Evolutionary conservation across 805 yeast species (phyloP).

Genomic region (Candida manassasensis): DNA sequence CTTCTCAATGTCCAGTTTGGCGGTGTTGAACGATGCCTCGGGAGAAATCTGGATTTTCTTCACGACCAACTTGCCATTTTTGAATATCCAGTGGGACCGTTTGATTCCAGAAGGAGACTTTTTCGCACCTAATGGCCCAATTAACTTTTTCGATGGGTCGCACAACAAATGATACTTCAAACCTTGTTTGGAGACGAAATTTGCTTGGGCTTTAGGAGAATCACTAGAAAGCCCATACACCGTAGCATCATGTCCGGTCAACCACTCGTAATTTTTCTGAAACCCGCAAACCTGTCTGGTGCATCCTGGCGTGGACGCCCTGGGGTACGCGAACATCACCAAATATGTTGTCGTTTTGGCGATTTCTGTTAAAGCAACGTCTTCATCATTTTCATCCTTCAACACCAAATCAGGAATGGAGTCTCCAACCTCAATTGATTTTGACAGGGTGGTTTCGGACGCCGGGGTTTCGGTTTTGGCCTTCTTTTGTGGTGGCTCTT

Average conservation of each 20-base stretch:
- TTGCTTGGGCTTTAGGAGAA: constrained; percentile 69
- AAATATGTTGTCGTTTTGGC: constrained; percentile 29
- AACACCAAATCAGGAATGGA: constrained; percentile 60
- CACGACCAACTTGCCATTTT: constrained; percentile 62
- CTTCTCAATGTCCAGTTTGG: constrained; percentile 50
- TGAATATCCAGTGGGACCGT: constrained; percentile 91
- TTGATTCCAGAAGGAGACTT: constrained; percentile 72
- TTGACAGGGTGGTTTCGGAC: constrained; percentile 11
- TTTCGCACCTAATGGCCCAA: constrained; percentile 76
- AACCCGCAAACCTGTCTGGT: constrained; percentile 92
- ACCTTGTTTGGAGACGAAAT: constrained; percentile 65
- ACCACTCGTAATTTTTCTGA: constrained; percentile 56
- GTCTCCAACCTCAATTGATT: constrained; percentile 47
- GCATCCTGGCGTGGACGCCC: constrained; percentile 94
- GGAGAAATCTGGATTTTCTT: constrained; percentile 51
- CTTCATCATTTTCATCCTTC: constrained; percentile 65
- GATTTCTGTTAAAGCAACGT: constrained; percentile 29
- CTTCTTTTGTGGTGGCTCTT: constrained; percentile 18
- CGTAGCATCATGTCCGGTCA: constrained; percentile 46
- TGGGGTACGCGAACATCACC: constrained; percentile 69
- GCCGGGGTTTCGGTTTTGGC: constrained; percentile 7
- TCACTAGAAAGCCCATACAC: constrained; percentile 86
- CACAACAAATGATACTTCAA: constrained; percentile 71
- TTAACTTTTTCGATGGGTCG: constrained; percentile 68
- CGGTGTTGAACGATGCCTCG: constrained; percentile 52